Evolutionary conservation across 768 basidiomycete genomes (phyloP).

Genomic region (Agrocybe pediades): DNA sequence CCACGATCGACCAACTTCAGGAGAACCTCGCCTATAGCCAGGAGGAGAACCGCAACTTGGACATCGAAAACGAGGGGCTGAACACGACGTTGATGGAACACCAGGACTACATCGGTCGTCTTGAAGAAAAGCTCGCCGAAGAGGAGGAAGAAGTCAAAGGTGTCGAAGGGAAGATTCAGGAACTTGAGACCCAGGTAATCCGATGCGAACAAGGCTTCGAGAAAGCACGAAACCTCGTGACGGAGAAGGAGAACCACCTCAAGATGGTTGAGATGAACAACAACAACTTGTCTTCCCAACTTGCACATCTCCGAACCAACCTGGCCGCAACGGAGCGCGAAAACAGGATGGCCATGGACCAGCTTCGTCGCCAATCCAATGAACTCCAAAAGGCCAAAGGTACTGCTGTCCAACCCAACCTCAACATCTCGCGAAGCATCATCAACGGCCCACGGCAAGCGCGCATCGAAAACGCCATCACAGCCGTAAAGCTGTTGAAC

Average conservation of each 20-base stretch:
- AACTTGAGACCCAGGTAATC: slow-evolving; percentile 9
- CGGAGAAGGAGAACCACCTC: slow-evolving; percentile 18
- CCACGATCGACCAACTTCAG: neutral
- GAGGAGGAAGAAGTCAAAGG: slow-evolving; percentile 2
- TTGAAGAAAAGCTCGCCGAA: slow-evolving; percentile 9
- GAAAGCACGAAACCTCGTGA: slow-evolving; percentile 7
- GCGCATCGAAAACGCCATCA: slow-evolving; percentile 21
- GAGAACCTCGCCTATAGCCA: neutral
- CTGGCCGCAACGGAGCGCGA: slow-evolving; percentile 24
- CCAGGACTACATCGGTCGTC: neutral
- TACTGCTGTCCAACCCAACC: slow-evolving; percentile 11
- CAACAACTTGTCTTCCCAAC: slow-evolving; percentile 19
- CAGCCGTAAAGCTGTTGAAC: slow-evolving; percentile 33
- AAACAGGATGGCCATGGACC: slow-evolving; percentile 34
- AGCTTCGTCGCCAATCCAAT: slow-evolving; percentile 32
- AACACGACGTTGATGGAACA: neutral
- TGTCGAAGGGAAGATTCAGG: slow-evolving; percentile 4
- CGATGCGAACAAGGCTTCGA: slow-evolving; percentile 7
- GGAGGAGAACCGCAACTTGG: slow-evolving; percentile 14
- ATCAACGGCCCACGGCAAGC: slow-evolving; percentile 6
- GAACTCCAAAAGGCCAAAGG: slow-evolving; percentile 23
- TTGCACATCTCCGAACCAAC: slow-evolving; percentile 21
- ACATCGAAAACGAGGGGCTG: slow-evolving; percentile 5
- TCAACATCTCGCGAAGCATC: slow-evolving; percentile 1
- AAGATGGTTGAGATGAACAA: slow-evolving; percentile 21